phyloP scores from a whole-genome alignment of 768 basidiomycete genomes.

The Mycena rebaudengoi region DNA sequence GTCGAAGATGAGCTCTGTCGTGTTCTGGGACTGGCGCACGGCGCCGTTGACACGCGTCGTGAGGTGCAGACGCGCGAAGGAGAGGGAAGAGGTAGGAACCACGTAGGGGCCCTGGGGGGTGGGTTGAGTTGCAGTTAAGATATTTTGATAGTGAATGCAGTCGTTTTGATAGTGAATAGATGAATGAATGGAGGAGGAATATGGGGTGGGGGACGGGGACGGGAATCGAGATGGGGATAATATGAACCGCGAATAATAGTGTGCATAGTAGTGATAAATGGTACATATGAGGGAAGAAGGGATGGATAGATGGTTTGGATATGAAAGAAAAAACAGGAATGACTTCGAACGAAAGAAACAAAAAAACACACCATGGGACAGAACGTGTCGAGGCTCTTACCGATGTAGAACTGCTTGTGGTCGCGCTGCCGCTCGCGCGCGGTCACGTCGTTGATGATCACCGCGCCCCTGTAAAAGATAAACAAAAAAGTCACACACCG shows the following conservation, averaged over 20 bases:
- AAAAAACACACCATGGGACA: conserved; percentile 25
- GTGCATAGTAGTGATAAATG: too few relatives aligned
- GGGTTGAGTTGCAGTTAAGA: too few relatives aligned
- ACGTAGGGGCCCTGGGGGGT: conserved; percentile 27
- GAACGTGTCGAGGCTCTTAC: conserved; percentile 30
- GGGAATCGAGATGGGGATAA: too few relatives aligned
- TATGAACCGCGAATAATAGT: too few relatives aligned
- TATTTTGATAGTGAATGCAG: too few relatives aligned
- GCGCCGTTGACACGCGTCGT: conserved; percentile 27
- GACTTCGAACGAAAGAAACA: not conserved
- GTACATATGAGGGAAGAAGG: too few relatives aligned
- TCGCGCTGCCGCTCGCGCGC: conserved; percentile 29
- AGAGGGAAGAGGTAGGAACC: conserved; percentile 26
- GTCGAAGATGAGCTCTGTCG: conserved; percentile 31
- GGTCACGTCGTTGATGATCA: conserved; percentile 29
- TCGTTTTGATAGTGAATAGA: too few relatives aligned
- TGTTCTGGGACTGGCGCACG: conserved; percentile 31
- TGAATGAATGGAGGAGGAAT: not conserved
- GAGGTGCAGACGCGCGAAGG: conserved; percentile 22
- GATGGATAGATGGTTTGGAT: not conserved
- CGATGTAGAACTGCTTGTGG: conserved; percentile 30
- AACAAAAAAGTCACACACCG: too few relatives aligned
- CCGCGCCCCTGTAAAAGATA: conserved; percentile 28
- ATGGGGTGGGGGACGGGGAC: too few relatives aligned
- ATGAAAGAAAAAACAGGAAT: not conserved